Percentiles rank a stretch among this genome's conserved stretches.
These are phyloP conservation scores for Drosera spatulata DNA, from an alignment of 179 eudicot species.

Conservation along the genomic window DNA sequence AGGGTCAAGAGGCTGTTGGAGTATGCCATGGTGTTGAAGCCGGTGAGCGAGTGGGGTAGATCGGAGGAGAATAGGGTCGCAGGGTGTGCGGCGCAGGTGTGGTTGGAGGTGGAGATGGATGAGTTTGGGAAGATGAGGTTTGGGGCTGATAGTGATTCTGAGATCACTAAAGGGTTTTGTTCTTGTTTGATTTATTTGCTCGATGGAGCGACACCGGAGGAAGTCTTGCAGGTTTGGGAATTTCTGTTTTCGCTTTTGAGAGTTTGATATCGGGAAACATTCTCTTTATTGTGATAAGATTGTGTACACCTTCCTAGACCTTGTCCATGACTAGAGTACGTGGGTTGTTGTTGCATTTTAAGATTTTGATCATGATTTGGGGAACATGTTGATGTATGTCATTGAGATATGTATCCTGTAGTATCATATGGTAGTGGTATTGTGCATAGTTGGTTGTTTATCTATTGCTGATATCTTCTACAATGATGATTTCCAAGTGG, in stretches of 20 bases:
- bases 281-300: too few relatives aligned
- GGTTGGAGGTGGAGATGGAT: slow-evolving; percentile 60
- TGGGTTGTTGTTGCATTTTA: too few relatives aligned
- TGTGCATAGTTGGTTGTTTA: too few relatives aligned
- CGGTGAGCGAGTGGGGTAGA: slow-evolving; percentile 32
- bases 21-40: slow-evolving; percentile 43
- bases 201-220: slow-evolving; percentile 53
- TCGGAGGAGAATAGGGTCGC: slow-evolving; percentile 44
- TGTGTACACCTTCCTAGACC: too few relatives aligned
- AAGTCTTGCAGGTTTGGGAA: slow-evolving; percentile 32
- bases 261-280: too few relatives aligned
- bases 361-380: too few relatives aligned
- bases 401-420: too few relatives aligned
- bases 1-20: slow-evolving; percentile 55
- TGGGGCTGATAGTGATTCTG: slow-evolving; percentile 77
- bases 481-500: neutral
- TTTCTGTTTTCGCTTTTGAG: neutral
- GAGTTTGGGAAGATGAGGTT: slow-evolving; percentile 41
- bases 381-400: too few relatives aligned
- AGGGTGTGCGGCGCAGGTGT: slow-evolving; percentile 81
- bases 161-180: slow-evolving; percentile 82
- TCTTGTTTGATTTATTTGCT: slow-evolving; percentile 65
- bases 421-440: too few relatives aligned
- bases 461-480: too few relatives aligned
- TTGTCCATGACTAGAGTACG: too few relatives aligned